Percentiles rank a stretch among this genome's conserved stretches.
phyloP scores from a whole-genome alignment of 768 basidiomycete genomes.

The Psilocybe sp. region DNA sequence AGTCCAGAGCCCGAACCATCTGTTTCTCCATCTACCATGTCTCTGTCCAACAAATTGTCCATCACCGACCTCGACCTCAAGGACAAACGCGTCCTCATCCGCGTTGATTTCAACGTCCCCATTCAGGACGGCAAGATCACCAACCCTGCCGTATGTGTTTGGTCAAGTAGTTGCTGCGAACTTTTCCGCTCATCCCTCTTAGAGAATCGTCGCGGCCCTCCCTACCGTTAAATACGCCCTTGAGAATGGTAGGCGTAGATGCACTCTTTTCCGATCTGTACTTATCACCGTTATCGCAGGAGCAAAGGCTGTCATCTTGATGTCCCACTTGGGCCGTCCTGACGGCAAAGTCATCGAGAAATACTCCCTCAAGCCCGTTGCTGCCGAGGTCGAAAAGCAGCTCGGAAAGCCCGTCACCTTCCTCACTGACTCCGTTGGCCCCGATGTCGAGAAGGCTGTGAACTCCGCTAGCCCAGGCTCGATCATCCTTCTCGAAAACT shows the following conservation, averaged over 20 bases:
- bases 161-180: conserved; percentile 8
- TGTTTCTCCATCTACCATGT: conserved; percentile 54
- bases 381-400: conserved; percentile 73
- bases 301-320: conserved; percentile 82
- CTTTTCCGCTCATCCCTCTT: conserved; percentile 14
- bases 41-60: conserved; percentile 90
- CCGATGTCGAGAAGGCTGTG: conserved; percentile 79
- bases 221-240: conserved; percentile 95
- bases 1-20: conserved; percentile 15
- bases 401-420: conserved; percentile 77
- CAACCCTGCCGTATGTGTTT: conserved; percentile 82
- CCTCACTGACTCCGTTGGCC: conserved; percentile 81
- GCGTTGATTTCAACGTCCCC: conserved; percentile 96
- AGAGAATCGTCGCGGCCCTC: conserved; percentile 97
- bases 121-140: conserved; percentile 90
- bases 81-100: conserved; percentile 87
- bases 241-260: conserved; percentile 57
- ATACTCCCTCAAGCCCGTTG: conserved; percentile 88
- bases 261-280: conserved; percentile 6
- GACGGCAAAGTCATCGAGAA: conserved; percentile 89
- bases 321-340: conserved; percentile 98
- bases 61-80: conserved; percentile 90
- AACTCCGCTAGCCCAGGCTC: conserved; percentile 61
- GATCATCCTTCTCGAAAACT: conserved; percentile 91
- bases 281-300: conserved; percentile 38